A percentile compares a stretch with the other conserved stretches of the same genome.
Evolutionary conservation across 1,284 basidiomycete genomes (phyloP).

Genomic region (Cryptococcus deneoformans): DNA sequence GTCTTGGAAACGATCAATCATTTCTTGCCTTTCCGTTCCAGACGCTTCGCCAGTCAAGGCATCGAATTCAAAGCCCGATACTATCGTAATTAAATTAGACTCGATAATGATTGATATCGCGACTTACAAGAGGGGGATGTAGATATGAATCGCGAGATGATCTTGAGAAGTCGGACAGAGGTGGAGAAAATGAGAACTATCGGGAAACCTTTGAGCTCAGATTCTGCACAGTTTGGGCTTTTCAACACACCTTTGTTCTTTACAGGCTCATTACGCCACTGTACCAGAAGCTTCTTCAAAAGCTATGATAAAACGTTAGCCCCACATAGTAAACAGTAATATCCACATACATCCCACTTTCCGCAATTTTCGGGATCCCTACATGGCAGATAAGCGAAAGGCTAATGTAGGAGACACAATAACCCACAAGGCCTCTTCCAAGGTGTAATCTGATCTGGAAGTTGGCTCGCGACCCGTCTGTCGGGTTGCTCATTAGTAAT

Average conservation of each 20-base stretch:
- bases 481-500: not conserved
- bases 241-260: conserved; percentile 43
- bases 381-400: not conserved
- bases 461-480: conserved; percentile 33
- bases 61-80: conserved; percentile 38
- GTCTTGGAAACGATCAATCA: conserved; percentile 54
- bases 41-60: conserved; percentile 51
- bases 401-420: not conserved
- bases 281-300: conserved; percentile 44
- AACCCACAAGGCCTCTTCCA: conserved; percentile 34
- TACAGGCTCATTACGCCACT: conserved; percentile 49
- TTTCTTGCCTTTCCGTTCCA: conserved; percentile 44
- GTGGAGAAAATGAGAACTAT: conserved; percentile 52
- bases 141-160: conserved; percentile 50
- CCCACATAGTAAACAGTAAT: not conserved
- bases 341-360: conserved; percentile 50
- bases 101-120: conserved; percentile 26
- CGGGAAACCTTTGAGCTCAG: conserved; percentile 7
- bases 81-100: conserved; percentile 17
- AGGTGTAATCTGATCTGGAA: conserved; percentile 17
- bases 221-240: not conserved
- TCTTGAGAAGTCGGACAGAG: conserved; percentile 51
- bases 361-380: conserved; percentile 52
- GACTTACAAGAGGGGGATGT: conserved; percentile 35
- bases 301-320: conserved; percentile 30